phyloP scores from a whole-genome alignment of 176 grass and related monocot species.

The Oryza rufipogon region DNA sequence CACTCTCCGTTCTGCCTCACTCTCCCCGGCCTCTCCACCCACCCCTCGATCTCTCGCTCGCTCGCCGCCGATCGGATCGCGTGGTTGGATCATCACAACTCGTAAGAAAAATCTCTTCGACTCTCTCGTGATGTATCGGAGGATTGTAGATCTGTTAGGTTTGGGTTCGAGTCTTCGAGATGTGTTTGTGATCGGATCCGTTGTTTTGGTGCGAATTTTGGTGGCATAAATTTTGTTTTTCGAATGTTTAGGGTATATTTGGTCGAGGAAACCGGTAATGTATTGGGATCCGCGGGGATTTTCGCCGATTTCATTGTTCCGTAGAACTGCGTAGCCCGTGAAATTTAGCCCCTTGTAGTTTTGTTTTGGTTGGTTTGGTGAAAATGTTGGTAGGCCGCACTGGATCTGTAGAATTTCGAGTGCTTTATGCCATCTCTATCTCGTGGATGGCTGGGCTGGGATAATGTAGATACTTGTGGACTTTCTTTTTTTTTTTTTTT shows the following conservation, averaged over 20 bases:
- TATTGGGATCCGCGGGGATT: neutral
- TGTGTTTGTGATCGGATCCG: neutral
- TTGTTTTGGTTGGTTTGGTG: neutral
- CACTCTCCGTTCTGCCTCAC: slow-evolving; percentile 15
- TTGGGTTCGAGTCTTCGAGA: neutral
- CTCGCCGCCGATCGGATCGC: slow-evolving; percentile 19
- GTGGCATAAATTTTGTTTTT: neutral
- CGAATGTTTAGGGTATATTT: neutral
- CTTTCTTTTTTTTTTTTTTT: neutral
- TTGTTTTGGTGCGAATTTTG: neutral
- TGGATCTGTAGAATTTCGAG: neutral
- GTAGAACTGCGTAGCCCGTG: neutral
- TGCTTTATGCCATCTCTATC: neutral
- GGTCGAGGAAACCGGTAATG: neutral
- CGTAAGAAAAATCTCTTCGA: slow-evolving; percentile 37
- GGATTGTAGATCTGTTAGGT: neutral
- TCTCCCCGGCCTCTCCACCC: slow-evolving; percentile 2
- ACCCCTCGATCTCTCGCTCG: neutral
- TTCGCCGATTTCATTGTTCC: neutral
- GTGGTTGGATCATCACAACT: slow-evolving; percentile 6
- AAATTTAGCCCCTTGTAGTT: neutral
- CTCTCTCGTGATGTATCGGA: neutral
- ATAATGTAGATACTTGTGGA: neutral
- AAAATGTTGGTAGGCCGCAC: neutral
- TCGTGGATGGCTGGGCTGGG: neutral